These are phyloP conservation scores for Sclerotinia spermophila DNA, from an alignment of 2,329 filamentous ascomycete genomes.

Conservation along the genomic window DNA sequence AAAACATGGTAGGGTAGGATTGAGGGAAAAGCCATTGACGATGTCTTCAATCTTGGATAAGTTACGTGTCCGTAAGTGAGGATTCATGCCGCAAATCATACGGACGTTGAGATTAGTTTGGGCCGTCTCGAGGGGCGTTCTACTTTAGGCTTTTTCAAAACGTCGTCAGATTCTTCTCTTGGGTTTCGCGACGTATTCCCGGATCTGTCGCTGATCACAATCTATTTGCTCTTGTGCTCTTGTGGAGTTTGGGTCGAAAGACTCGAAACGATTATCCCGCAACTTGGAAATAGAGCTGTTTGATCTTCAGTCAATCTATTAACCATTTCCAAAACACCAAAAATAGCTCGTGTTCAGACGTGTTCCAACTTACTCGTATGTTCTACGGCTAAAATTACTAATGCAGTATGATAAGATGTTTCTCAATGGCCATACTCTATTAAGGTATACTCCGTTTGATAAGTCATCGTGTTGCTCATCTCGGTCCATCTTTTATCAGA, in stretches of 20 bases:
- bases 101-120: slow-evolving; percentile 3
- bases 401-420: not conserved
- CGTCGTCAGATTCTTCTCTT: slow-evolving; percentile 3
- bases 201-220: slow-evolving; percentile 7
- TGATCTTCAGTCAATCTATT: slow-evolving; percentile 12
- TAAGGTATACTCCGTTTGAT: not conserved
- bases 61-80: not conserved
- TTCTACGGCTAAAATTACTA: not conserved
- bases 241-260: slow-evolving; percentile 5
- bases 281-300: slow-evolving; percentile 9
- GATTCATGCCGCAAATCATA: not conserved
- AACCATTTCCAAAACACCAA: not conserved
- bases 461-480: slow-evolving; percentile 8
- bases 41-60: slow-evolving; percentile 5
- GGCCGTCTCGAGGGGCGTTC: not conserved
- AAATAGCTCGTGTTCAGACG: slow-evolving; percentile 12
- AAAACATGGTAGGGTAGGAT: not conserved
- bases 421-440: not conserved
- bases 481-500: slow-evolving; percentile 8
- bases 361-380: not conserved
- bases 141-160: not conserved
- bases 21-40: slow-evolving; percentile 3
- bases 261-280: slow-evolving; percentile 11
- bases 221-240: slow-evolving; percentile 5
- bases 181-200: slow-evolving; percentile 6